Conservation (phyloP, 2,329 filamentous ascomycete genomes). For the Cadophora gregata region DNA sequence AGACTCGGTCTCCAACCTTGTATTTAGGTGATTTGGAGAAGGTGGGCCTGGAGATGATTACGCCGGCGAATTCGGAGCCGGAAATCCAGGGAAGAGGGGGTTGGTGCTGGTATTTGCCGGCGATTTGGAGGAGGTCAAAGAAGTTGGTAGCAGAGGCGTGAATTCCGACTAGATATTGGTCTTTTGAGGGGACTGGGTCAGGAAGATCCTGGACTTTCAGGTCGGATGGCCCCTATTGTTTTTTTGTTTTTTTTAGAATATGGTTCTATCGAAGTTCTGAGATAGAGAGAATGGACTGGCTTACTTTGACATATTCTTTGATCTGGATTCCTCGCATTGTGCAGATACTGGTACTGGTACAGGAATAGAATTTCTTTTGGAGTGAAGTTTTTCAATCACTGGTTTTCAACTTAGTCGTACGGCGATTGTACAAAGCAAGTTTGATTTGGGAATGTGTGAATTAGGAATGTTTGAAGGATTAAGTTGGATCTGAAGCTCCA, state of each 20-base stretch:
- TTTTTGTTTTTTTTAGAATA: slow-evolving; percentile 8
- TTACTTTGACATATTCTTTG: slow-evolving; percentile 75
- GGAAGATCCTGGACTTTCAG: slow-evolving; percentile 77
- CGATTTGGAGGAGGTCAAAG: slow-evolving; percentile 95
- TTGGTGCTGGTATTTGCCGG: slow-evolving; percentile 94
- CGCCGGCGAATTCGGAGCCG: slow-evolving; percentile 86
- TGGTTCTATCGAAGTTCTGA: too few relatives aligned
- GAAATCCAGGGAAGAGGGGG: slow-evolving; percentile 85
- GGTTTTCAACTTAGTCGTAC: too few relatives aligned
- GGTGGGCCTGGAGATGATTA: slow-evolving; percentile 71
- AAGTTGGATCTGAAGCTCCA: background rate
- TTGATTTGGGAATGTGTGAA: background rate
- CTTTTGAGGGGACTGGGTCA: slow-evolving; percentile 71
- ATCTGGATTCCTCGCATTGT: slow-evolving; percentile 80
- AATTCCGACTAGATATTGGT: slow-evolving; percentile 87
- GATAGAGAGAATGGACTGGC: background rate
- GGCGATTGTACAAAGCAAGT: background rate
- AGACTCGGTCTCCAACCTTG: slow-evolving; percentile 26
- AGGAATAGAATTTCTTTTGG: too few relatives aligned
- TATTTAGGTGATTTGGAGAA: slow-evolving; percentile 39
- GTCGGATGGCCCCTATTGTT: slow-evolving; percentile 72
- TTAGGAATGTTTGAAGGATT: slow-evolving; percentile 8
- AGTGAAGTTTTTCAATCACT: too few relatives aligned
- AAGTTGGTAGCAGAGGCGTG: slow-evolving; percentile 92
- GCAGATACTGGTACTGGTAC: background rate